These are phyloP conservation scores for Fusarium penzigii DNA, from an alignment of 2,329 filamentous ascomycete genomes.

Conservation along the genomic window DNA sequence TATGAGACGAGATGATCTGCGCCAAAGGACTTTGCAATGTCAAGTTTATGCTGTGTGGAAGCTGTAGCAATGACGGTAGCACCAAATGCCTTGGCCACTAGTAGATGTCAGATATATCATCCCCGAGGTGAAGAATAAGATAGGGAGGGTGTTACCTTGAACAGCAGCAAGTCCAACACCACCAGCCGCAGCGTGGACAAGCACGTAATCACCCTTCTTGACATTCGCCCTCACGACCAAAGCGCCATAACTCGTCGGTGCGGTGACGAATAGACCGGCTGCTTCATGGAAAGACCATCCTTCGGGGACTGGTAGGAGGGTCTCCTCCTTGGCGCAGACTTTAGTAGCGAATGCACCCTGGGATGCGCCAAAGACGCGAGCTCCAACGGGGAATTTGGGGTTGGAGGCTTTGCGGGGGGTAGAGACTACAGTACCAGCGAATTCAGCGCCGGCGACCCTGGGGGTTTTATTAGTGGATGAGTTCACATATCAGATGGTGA, in stretches of 20 bases:
- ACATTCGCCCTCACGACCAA: slow-evolving; percentile 77
- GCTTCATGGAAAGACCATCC: slow-evolving; percentile 85
- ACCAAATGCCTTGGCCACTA: slow-evolving; percentile 84
- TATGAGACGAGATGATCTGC: slow-evolving; percentile 86
- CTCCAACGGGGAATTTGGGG: slow-evolving; percentile 71
- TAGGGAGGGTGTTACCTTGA: slow-evolving; percentile 52
- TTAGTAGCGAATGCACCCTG: slow-evolving; percentile 87
- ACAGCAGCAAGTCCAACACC: slow-evolving; percentile 91
- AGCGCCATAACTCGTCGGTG: slow-evolving; percentile 84
- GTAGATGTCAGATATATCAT: slow-evolving; percentile 3
- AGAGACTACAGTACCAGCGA: slow-evolving; percentile 74
- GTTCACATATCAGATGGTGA: not conserved
- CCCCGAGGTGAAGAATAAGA: not conserved
- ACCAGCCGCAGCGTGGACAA: slow-evolving; percentile 90
- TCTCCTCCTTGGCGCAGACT: slow-evolving; percentile 65
- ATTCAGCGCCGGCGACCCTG: slow-evolving; percentile 86
- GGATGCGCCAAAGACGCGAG: slow-evolving; percentile 80
- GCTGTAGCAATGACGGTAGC: slow-evolving; percentile 94
- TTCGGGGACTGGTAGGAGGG: slow-evolving; percentile 71
- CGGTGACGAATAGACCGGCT: slow-evolving; percentile 88
- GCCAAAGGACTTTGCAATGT: slow-evolving; percentile 77
- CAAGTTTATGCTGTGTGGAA: slow-evolving; percentile 75
- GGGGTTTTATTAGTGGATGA: slow-evolving; percentile 42
- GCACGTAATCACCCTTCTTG: slow-evolving; percentile 78
- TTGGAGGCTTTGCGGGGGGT: slow-evolving; percentile 54